Conservation (phyloP, 2,329 filamentous ascomycete genomes). For the Thielaviopsis ethacetica region DNA sequence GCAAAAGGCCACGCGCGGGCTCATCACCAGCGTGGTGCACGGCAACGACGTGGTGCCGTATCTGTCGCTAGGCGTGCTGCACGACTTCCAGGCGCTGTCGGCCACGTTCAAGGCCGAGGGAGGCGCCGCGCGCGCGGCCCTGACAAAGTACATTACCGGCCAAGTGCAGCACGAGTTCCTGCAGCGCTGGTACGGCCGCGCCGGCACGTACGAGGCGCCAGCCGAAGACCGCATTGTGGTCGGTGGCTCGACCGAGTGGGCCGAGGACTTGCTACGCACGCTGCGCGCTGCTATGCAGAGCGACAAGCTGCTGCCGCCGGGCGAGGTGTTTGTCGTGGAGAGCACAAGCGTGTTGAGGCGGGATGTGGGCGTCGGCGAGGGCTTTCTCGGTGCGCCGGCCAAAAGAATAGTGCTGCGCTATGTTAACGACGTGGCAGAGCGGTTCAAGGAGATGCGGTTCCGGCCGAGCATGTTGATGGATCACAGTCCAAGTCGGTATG, state of each 20-base stretch:
- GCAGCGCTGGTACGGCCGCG: constrained; percentile 41
- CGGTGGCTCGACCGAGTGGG: constrained; percentile 44
- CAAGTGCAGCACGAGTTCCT: constrained; percentile 44
- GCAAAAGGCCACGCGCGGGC: constrained; percentile 50
- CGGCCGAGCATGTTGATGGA: constrained; percentile 59
- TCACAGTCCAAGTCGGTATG: constrained; percentile 60
- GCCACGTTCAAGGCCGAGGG: constrained; percentile 59
- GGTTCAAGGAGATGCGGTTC: constrained; percentile 56
- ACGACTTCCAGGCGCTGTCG: constrained; percentile 58
- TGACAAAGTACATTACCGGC: constrained; percentile 49
- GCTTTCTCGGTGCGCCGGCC: constrained; percentile 48
- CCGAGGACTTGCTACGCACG: constrained; percentile 47
- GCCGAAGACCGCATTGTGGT: constrained; percentile 24
- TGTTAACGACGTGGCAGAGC: constrained; percentile 51
- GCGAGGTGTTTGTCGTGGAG: constrained; percentile 60
- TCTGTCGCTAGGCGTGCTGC: constrained; percentile 55
- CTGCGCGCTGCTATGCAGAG: constrained; percentile 52
- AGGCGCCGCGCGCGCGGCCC: constrained; percentile 47
- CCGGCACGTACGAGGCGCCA: constrained; percentile 16
- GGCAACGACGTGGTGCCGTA: constrained; percentile 59
- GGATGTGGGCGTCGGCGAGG: constrained; percentile 25
- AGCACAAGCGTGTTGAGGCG: constrained; percentile 49
- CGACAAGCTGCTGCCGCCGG: constrained; percentile 55
- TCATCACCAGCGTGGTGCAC: constrained; percentile 61
- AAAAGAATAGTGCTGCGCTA: constrained; percentile 54